phyloP scores from a whole-genome alignment of 257 asterid genomes.

The Solanum bulbocastanum region DNA sequence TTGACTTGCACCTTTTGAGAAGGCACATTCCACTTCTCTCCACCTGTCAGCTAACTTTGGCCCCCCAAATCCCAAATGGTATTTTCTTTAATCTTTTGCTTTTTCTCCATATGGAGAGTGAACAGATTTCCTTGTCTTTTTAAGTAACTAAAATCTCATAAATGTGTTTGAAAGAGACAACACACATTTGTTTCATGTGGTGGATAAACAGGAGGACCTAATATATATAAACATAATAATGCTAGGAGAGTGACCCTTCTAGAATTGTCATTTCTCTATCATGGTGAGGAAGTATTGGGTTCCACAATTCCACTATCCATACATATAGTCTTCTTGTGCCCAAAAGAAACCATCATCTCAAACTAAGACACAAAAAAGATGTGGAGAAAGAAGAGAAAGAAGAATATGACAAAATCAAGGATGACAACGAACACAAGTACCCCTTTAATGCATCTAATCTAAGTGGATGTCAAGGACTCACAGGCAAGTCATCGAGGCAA shows the following conservation, averaged over 20 bases:
- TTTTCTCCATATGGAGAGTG: conserved; percentile 30
- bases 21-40: not conserved
- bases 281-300: not conserved
- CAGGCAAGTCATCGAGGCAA: conserved; percentile 3
- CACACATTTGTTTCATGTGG: conserved; percentile 12
- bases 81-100: not conserved
- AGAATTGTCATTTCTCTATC: not conserved
- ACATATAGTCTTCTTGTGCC: not conserved
- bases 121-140: conserved; percentile 2
- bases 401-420: not conserved
- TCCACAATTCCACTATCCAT: not conserved
- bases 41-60: conserved; percentile 4
- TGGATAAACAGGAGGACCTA: conserved; percentile 22
- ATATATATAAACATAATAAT: conserved; percentile 3
- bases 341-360: not conserved
- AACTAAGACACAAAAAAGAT: not conserved
- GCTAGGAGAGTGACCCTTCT: conserved; percentile 10
- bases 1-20: not conserved
- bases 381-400: conserved; percentile 25
- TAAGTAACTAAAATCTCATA: not conserved
- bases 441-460: not conserved
- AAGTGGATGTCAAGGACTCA: not conserved
- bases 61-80: not conserved
- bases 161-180: not conserved
- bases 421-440: not conserved